Evolutionary conservation across 129 eudicot genomes (phyloP), one percentile per base, ranked within the genome.

Genomic region (Artemisia annua): DNA sequence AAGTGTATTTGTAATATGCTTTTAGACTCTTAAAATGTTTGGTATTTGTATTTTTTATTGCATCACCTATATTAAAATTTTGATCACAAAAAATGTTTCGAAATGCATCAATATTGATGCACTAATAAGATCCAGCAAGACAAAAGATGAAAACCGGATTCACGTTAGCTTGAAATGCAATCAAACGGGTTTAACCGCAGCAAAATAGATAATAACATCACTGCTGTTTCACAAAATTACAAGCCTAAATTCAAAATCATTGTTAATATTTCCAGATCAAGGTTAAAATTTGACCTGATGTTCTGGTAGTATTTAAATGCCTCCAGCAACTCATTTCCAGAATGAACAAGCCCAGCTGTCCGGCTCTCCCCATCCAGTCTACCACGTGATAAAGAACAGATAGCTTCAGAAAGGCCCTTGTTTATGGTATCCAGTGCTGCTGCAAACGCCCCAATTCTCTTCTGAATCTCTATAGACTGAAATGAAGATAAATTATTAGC

Each of bases 381-480:
- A 74, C 97, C 98, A 30, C 96, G 98, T 71, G 97, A 84, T 20
- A 93, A 78, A 28, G 98, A 78, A 74, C 87, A 88, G 17, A 93
- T 87, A 46, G 98, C 98, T 85, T 93, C 98, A 35, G 97, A 87
- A 28, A 93, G 86, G 55, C 91, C 81, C 87, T 86, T 93, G 83
- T 93, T 93, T 70, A 90, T 83, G 22, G 92, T 93, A 77, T 90
- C 97, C 72, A 93, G 67, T 28, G 98, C 98, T 19, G 91, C 87
- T 43, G 97, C 85, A 85, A 93, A 93, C 20, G 98, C 98, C 69
- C 98, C 98, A 28, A 93, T 81, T 83, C 97, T 90, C 81, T 81
- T 84, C 73, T 93, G 97, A 63, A 93, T 87, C 80, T 93, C 98
- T 78, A 93, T 83, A 14, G 96, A 84, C 98, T 93, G 87, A 19